These are phyloP conservation scores for Thuja plicata DNA, from an alignment of 83 land plant species.

Conservation along the genomic window DNA sequence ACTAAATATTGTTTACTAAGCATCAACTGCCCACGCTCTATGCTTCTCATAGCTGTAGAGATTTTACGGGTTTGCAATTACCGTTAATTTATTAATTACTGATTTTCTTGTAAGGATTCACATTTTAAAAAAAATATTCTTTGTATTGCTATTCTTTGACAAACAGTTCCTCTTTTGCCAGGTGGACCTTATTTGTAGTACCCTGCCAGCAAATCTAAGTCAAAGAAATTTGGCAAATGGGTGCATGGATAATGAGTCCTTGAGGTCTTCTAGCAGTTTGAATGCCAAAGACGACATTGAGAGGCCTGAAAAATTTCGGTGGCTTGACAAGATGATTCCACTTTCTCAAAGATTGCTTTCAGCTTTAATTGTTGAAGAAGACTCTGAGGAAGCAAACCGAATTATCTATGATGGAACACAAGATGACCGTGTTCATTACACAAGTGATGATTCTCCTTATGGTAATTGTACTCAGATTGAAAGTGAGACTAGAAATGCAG, in stretches of 20 bases:
- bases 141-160: not conserved
- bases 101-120: not conserved
- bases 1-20: not conserved
- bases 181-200: constrained; percentile 9
- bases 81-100: not conserved
- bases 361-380: constrained; percentile 82
- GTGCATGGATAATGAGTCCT: constrained; percentile 20
- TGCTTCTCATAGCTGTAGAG: not conserved
- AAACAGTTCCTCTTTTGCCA: constrained; percentile 11
- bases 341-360: constrained; percentile 86
- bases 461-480: constrained; percentile 27
- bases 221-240: constrained; percentile 26
- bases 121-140: not conserved
- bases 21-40: not conserved
- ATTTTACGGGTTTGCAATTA: not conserved
- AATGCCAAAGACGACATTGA: constrained; percentile 20
- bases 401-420: constrained; percentile 15
- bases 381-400: constrained; percentile 25
- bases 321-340: constrained; percentile 47
- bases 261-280: constrained; percentile 4
- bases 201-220: constrained; percentile 5
- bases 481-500: constrained; percentile 21
- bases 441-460: constrained; percentile 22
- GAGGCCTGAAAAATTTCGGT: constrained; percentile 26
- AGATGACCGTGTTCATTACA: constrained; percentile 18